Percentiles rank a stretch among this genome's conserved stretches.
Conservation (phyloP, 177 flowering plant species). For the Vitis hybrid region DNA sequence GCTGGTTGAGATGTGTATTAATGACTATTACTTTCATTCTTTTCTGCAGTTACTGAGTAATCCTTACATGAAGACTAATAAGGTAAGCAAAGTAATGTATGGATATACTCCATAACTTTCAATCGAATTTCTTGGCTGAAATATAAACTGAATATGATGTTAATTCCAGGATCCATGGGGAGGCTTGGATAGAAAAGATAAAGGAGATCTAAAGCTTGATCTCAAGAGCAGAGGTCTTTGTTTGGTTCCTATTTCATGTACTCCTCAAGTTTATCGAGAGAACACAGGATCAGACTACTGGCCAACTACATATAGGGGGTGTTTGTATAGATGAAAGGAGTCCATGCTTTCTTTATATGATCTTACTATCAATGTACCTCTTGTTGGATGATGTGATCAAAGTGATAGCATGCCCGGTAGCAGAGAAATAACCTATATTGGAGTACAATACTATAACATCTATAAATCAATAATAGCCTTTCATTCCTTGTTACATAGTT, state of each 20-base stretch:
- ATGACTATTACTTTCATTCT: background rate
- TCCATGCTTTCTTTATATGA: too few species aligned
- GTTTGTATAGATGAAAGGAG: constrained; percentile 50
- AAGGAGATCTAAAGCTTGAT: constrained; percentile 41
- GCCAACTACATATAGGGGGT: constrained; percentile 67
- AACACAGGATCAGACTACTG: constrained; percentile 66
- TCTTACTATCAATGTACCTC: too few species aligned
- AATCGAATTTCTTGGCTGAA: background rate
- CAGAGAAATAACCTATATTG: too few species aligned
- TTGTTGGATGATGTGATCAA: too few species aligned
- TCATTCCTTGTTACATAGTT: too few species aligned
- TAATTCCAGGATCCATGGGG: constrained; percentile 62
- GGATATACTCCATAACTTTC: background rate
- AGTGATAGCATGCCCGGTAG: too few species aligned
- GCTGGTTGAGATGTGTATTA: too few species aligned
- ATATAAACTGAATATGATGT: background rate
- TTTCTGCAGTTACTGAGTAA: constrained; percentile 57
- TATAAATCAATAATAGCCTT: too few species aligned
- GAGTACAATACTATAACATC: too few species aligned
- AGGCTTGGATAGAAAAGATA: constrained; percentile 48
- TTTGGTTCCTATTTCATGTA: constrained; percentile 60
- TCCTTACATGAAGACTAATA: constrained; percentile 63
- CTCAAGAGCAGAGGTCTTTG: constrained; percentile 69
- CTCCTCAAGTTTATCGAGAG: constrained; percentile 56
- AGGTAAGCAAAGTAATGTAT: constrained; percentile 27